These are phyloP conservation scores for Poa pratensis DNA, from an alignment of 176 grass and related monocot species.

Conservation along the genomic window DNA sequence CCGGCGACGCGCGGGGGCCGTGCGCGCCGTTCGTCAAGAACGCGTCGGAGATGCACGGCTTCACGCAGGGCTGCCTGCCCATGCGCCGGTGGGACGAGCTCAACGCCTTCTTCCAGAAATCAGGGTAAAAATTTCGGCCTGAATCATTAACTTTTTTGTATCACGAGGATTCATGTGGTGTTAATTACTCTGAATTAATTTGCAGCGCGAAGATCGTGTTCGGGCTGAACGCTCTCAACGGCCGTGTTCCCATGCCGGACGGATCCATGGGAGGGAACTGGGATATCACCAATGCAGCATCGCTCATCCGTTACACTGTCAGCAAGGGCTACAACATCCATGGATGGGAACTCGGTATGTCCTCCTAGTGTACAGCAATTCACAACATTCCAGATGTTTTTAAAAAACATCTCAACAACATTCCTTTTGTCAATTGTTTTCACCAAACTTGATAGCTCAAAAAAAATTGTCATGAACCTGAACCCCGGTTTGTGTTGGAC, in stretches of 20 bases:
- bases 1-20: neutral
- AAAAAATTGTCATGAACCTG: too few relatives aligned
- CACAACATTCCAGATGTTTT: too few relatives aligned
- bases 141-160: neutral
- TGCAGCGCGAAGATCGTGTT: constrained; percentile 72
- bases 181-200: neutral
- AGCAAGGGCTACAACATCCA: constrained; percentile 74
- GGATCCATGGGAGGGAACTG: constrained; percentile 76
- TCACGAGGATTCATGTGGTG: neutral
- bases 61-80: constrained; percentile 67
- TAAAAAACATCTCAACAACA: too few relatives aligned
- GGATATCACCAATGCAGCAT: constrained; percentile 85
- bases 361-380: neutral
- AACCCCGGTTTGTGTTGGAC: too few relatives aligned
- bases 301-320: constrained; percentile 66
- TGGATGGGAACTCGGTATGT: constrained; percentile 93
- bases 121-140: constrained; percentile 41
- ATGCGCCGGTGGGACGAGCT: constrained; percentile 80
- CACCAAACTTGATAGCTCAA: too few relatives aligned
- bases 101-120: constrained; percentile 71
- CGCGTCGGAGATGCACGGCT: constrained; percentile 62
- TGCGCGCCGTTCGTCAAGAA: constrained; percentile 67
- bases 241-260: constrained; percentile 58
- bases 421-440: too few relatives aligned
- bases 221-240: constrained; percentile 84